Evolutionary conservation across 352 stramenopile species (phyloP).

Genomic region (Globisporangium sylvaticum): DNA sequence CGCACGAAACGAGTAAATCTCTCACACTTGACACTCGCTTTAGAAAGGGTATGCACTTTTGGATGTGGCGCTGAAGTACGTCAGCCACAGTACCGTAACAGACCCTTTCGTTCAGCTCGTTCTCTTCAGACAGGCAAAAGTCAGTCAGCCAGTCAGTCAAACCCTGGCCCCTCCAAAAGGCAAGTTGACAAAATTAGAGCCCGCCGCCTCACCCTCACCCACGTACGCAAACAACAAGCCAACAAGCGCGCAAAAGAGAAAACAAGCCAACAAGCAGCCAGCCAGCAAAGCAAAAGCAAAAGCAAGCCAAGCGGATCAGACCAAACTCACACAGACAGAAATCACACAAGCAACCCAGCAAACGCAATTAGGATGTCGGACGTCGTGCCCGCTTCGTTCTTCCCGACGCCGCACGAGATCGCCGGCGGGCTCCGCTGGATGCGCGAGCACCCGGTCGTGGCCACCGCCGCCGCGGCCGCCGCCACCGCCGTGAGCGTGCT

Average conservation of each 20-base stretch:
- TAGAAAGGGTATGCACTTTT: background rate
- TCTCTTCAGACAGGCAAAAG: background rate
- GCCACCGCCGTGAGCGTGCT: slow-evolving; percentile 68
- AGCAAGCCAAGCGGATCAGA: background rate
- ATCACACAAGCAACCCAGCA: background rate
- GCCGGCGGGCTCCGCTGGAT: slow-evolving; percentile 71
- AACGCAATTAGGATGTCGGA: slow-evolving; percentile 40
- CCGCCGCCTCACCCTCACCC: background rate
- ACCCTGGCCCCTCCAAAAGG: background rate
- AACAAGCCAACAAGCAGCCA: slow-evolving; percentile 1
- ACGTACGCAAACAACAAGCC: background rate
- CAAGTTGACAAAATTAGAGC: slow-evolving; percentile 10
- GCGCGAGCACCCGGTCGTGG: slow-evolving; percentile 65
- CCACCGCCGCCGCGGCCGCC: slow-evolving; percentile 57
- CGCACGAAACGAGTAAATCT: background rate
- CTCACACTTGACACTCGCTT: background rate
- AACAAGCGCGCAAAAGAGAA: too few relatives aligned
- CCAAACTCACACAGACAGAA: background rate
- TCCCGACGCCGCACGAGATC: slow-evolving; percentile 76
- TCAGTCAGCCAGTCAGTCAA: background rate
- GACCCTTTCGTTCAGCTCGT: background rate
- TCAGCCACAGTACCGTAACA: background rate
- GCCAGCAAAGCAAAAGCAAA: background rate
- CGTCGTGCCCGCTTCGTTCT: slow-evolving; percentile 60
- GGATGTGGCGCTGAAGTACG: background rate